Conservation (phyloP, 257 asterid genomes). For the Ilex aquifolium region DNA sequence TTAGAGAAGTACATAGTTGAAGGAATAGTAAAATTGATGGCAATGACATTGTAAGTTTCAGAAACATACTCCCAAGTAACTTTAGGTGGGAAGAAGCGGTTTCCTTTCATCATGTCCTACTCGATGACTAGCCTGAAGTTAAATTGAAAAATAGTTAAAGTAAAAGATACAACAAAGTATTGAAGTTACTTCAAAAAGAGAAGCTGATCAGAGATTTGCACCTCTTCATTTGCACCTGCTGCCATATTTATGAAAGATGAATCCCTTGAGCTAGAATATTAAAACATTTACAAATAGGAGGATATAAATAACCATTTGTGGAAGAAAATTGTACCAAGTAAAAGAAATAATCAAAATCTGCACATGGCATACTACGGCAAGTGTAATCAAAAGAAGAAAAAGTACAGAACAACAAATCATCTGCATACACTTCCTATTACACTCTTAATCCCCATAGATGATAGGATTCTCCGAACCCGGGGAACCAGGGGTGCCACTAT, state of each 20-base stretch:
- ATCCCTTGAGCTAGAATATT: conserved; percentile 60
- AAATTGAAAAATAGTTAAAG: conserved; percentile 14
- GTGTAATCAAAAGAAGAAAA: too few species aligned
- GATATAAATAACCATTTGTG: not conserved
- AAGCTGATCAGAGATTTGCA: conserved; percentile 13
- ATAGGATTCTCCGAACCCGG: not conserved
- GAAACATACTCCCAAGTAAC: not conserved
- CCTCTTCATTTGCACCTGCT: conserved; percentile 93
- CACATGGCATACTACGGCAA: not conserved
- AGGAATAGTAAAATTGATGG: too few species aligned
- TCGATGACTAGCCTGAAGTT: conserved; percentile 61
- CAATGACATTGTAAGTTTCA: not conserved
- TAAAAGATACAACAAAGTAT: not conserved
- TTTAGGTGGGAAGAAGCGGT: conserved; percentile 63
- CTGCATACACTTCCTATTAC: not conserved
- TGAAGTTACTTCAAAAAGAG: not conserved
- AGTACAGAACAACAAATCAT: not conserved
- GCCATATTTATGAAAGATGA: conserved; percentile 71
- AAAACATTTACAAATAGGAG: not conserved
- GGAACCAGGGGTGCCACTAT: too few species aligned
- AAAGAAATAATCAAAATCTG: not conserved
- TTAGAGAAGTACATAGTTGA: too few species aligned
- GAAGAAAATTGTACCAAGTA: not conserved
- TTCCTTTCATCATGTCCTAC: conserved; percentile 61
- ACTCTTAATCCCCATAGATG: too few species aligned